Conservation (phyloP, 2,329 filamentous ascomycete species). For the Thermoascus crustaceus region DNA sequence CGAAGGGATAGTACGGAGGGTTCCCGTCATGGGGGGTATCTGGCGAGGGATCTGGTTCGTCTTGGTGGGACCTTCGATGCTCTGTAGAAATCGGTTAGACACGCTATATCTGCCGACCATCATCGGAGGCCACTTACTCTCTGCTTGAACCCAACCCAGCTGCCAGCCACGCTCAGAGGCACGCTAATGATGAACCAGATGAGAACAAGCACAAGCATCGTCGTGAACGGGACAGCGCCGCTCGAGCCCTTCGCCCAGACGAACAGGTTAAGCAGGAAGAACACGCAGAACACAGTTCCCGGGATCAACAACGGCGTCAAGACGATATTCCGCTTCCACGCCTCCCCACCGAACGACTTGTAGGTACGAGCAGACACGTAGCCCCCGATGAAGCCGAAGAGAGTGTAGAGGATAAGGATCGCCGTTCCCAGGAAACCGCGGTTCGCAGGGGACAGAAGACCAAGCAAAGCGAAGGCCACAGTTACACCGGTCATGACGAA, state of each 20-base stretch:
- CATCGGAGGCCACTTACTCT: conserved; percentile 27
- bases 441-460: conserved; percentile 92
- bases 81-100: conserved; percentile 23
- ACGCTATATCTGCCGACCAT: conserved; percentile 6
- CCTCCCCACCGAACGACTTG: conserved; percentile 85
- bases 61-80: conserved; percentile 71
- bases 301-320: conserved; percentile 82
- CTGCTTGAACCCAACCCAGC: conserved; percentile 85
- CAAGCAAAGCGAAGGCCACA: conserved; percentile 72
- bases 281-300: conserved; percentile 72
- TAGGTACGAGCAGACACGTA: conserved; percentile 87
- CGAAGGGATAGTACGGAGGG: conserved; percentile 77
- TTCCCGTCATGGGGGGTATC: conserved; percentile 75
- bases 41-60: conserved; percentile 98
- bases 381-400: conserved; percentile 86
- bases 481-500: conserved; percentile 97
- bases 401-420: conserved; percentile 84
- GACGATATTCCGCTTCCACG: conserved; percentile 89
- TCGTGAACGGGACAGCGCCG: conserved; percentile 90
- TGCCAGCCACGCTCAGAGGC: conserved; percentile 79
- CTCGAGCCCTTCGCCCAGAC: conserved; percentile 89
- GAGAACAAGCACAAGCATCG: conserved; percentile 84
- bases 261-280: conserved; percentile 94
- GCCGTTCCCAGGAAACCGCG: conserved; percentile 89
- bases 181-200: conserved; percentile 98